A percentile compares a stretch with the other conserved stretches of the same genome.
phyloP scores from a whole-genome alignment of 108 stramenopile species.

The Nitzschia sp. region DNA sequence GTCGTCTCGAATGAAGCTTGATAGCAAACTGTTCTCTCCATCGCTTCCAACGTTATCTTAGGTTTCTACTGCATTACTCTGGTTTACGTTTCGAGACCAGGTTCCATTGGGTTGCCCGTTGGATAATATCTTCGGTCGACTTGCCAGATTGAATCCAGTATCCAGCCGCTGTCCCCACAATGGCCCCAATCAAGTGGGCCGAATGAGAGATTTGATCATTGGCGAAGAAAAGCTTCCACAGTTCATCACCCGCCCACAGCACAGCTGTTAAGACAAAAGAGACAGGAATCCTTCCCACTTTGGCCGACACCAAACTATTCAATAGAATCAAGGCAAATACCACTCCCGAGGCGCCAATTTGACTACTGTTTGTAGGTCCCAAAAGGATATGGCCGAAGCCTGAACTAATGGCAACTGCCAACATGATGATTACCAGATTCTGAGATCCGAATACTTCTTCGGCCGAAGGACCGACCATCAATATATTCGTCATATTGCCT shows the following conservation, averaged over 20 bases:
- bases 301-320: slow-evolving; percentile 28
- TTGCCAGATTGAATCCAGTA: slow-evolving; percentile 24
- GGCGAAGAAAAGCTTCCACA: slow-evolving; percentile 24
- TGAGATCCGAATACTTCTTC: slow-evolving; percentile 31
- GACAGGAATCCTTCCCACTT: slow-evolving; percentile 26
- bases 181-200: slow-evolving; percentile 36
- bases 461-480: slow-evolving; percentile 32
- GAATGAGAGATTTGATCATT: slow-evolving; percentile 30
- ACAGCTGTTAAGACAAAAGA: slow-evolving; percentile 31
- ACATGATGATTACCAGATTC: slow-evolving; percentile 18
- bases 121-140: not conserved
- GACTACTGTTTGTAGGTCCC: slow-evolving; percentile 21
- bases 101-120: not conserved
- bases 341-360: slow-evolving; percentile 38
- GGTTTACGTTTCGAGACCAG: not conserved
- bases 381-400: slow-evolving; percentile 35
- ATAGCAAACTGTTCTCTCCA: too few species aligned
- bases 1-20: too few species aligned
- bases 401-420: slow-evolving; percentile 23
- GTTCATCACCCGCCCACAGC: slow-evolving; percentile 36
- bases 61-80: too few species aligned
- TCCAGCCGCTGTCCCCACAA: slow-evolving; percentile 37
- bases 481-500: slow-evolving; percentile 35
- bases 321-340: slow-evolving; percentile 41
- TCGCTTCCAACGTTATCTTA: too few species aligned